These are phyloP conservation scores for Lasiodiplodia hormozganensis DNA, from an alignment of 2,329 filamentous ascomycete species.

Conservation along the genomic window DNA sequence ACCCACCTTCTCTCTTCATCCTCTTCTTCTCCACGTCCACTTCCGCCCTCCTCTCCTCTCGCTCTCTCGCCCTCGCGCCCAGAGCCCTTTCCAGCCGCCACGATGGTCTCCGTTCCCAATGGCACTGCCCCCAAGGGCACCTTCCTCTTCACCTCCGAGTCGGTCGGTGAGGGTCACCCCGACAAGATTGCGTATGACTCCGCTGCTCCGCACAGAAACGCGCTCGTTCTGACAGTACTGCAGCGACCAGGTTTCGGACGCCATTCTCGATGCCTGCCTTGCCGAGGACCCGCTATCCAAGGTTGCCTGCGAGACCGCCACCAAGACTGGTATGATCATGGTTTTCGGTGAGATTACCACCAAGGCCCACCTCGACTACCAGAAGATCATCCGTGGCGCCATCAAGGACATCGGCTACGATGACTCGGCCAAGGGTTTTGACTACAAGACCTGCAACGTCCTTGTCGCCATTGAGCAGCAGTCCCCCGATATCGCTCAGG, in stretches of 20 bases:
- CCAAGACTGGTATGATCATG: conserved; percentile 99
- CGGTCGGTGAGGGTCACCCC: conserved; percentile 69
- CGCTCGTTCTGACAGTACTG: background rate
- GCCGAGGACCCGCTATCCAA: conserved; percentile 95
- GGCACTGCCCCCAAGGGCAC: conserved; percentile 39
- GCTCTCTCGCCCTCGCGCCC: background rate
- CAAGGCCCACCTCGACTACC: conserved; percentile 95
- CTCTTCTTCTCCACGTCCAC: conserved; percentile 31
- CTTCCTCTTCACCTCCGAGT: conserved; percentile 60
- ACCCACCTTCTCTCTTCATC: conserved; percentile 34
- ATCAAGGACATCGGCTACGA: conserved; percentile 99
- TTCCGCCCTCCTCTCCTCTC: background rate
- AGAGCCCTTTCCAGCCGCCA: conserved; percentile 10
- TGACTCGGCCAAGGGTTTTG: conserved; percentile 95
- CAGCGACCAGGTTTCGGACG: conserved; percentile 95
- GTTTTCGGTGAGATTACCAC: conserved; percentile 85
- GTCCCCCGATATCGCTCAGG: conserved; percentile 98
- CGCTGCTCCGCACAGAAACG: background rate
- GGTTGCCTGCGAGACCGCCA: conserved; percentile 97
- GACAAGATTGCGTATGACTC: conserved; percentile 82
- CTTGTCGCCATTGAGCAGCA: conserved; percentile 99
- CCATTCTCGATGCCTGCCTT: conserved; percentile 97
- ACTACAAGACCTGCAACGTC: conserved; percentile 99
- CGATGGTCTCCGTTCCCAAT: conserved; percentile 28
- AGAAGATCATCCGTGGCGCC: conserved; percentile 91